phyloP scores from a whole-genome alignment of 768 basidiomycete species.

The Boletellus emodensis region DNA sequence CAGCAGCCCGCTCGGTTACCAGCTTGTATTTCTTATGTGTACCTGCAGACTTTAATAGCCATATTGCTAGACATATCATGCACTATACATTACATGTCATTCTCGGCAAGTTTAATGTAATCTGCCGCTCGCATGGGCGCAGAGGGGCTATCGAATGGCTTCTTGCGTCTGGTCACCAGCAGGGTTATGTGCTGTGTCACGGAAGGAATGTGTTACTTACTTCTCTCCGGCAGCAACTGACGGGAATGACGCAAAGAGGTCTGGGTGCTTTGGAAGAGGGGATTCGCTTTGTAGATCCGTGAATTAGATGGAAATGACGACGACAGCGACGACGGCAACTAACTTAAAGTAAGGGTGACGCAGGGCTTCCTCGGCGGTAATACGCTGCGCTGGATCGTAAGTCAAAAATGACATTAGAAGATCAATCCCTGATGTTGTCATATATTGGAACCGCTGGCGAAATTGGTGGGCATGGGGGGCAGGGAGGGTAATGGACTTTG shows the following conservation, averaged over 20 bases:
- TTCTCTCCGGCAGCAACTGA: conserved; percentile 95
- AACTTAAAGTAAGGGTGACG: conserved; percentile 91
- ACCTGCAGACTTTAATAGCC: background rate
- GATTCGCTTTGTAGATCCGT: conserved; percentile 60
- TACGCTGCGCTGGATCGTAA: conserved; percentile 85
- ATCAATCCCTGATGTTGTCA: conserved; percentile 82
- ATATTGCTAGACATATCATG: background rate
- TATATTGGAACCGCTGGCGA: conserved; percentile 80
- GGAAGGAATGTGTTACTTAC: conserved; percentile 39
- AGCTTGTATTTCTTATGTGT: background rate
- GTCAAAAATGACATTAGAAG: conserved; percentile 75
- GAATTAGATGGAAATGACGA: background rate
- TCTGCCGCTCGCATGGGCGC: conserved; percentile 73
- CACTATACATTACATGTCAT: conserved; percentile 38
- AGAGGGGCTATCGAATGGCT: conserved; percentile 74
- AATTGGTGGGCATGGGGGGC: conserved; percentile 72
- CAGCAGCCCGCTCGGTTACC: background rate
- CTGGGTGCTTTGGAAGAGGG: conserved; percentile 93
- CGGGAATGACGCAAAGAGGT: conserved; percentile 93
- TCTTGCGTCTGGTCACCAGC: conserved; percentile 54
- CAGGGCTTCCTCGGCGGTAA: conserved; percentile 86
- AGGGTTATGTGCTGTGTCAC: conserved; percentile 4
- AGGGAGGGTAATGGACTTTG: conserved; percentile 74
- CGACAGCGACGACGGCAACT: background rate
- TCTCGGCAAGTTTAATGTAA: conserved; percentile 62